Conservation (phyloP, 1,284 basidiomycete genomes). For the Gymnopus androsaceus region DNA sequence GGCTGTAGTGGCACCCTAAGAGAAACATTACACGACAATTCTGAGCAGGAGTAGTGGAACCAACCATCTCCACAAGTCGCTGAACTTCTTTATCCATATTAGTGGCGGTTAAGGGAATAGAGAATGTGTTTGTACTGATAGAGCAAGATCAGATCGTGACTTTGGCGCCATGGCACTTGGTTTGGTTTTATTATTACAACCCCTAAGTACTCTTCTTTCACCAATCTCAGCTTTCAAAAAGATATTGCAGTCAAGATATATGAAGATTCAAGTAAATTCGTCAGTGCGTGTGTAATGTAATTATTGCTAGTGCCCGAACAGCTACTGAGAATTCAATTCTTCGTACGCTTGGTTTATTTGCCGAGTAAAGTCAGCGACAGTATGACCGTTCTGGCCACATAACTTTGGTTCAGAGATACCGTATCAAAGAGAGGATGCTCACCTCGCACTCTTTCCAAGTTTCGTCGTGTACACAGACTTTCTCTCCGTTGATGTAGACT, state of each 20-base stretch:
- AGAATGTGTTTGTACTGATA: neutral
- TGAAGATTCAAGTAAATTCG: too few relatives aligned
- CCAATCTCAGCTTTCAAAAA: too few relatives aligned
- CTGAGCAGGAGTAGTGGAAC: slow-evolving; percentile 15
- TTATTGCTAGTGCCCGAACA: too few relatives aligned
- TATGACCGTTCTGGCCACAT: slow-evolving; percentile 73
- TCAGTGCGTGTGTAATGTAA: too few relatives aligned
- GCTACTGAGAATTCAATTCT: slow-evolving; percentile 47
- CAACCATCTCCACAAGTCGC: slow-evolving; percentile 62
- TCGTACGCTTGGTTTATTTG: slow-evolving; percentile 80
- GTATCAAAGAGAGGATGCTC: slow-evolving; percentile 30
- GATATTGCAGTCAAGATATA: too few relatives aligned
- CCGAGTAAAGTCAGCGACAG: slow-evolving; percentile 70
- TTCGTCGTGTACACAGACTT: slow-evolving; percentile 77
- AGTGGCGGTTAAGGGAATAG: neutral
- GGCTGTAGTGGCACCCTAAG: slow-evolving; percentile 72
- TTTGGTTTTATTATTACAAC: neutral
- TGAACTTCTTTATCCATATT: slow-evolving; percentile 12
- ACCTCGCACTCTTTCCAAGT: slow-evolving; percentile 86
- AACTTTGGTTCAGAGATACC: neutral
- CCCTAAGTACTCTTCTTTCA: too few relatives aligned
- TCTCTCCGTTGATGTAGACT: slow-evolving; percentile 67
- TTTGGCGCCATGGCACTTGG: neutral
- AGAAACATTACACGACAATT: slow-evolving; percentile 13
- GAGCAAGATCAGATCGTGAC: neutral